Base-by-base conservation (phyloP, 306 rosid species). In the Quercus rubra region DNA sequence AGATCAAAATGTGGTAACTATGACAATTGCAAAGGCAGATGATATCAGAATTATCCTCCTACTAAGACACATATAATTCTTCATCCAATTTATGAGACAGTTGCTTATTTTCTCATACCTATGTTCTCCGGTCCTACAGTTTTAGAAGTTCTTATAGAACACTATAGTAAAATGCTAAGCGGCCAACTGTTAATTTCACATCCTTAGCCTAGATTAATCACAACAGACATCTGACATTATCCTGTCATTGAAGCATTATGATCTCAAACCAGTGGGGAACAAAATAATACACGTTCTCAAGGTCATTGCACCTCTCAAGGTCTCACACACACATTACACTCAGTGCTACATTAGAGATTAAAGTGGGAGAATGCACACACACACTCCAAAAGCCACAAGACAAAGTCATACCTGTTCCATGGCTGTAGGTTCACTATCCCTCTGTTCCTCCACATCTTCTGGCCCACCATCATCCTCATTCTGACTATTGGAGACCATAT, bases 391-490 rank as follows among this genome's bases (percentile, higher is more conserved):
- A 68, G 52, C 46, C 41, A 64, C 21, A 30, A 19, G 41, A 21
- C 13, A 23, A 64, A 64, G 46, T 30, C 72, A 72, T 83, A 94
- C 98, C 94, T 92, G 91, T 71, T 91, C 97, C 94, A 94, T 91
- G 15, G 90, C 83, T 79, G 89, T 71, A 51, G 90, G 49, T 77
- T 87, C 97, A 71, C 84, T 78, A 38, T 82, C 81, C 49, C 20
- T 75, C 25, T 82, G 92, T 68, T 85, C 92, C 73, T 80, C 87
- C 38, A 74, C 80, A 78, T 82, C 92, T 78, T 82, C 82, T 19
- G 86, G 76, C 78, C 81, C 88, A 80, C 31, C 85, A 72, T 70
- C 81, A 41, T 58, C 85, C 72, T 83, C 82, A 77, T 74, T 74
- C 74, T 81, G 80, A 33, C 19, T 75, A 59, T 49, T 71, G 20